Conservation (phyloP, 2,329 filamentous ascomycete genomes). For the Hawksworthiomyces lignivorus region DNA sequence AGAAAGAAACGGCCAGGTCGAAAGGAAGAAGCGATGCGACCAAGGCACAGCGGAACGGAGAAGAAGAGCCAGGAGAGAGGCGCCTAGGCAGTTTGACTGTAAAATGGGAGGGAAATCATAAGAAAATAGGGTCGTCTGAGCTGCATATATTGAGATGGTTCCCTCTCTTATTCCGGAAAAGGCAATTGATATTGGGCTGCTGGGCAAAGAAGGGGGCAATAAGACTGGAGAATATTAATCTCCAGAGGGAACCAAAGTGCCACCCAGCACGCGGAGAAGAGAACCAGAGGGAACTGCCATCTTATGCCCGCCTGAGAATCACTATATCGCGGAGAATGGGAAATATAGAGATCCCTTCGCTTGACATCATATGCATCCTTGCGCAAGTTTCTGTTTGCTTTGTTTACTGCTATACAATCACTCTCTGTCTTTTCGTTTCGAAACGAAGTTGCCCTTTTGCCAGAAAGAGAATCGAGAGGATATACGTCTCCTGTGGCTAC, state of each 20-base stretch:
- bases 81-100: too few relatives aligned
- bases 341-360: background rate
- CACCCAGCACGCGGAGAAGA: too few relatives aligned
- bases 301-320: background rate
- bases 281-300: background rate
- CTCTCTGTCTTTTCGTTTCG: too few relatives aligned
- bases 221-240: too few relatives aligned
- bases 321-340: slow-evolving; percentile 3
- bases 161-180: background rate
- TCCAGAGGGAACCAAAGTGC: slow-evolving; percentile 1
- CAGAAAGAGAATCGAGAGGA: too few relatives aligned
- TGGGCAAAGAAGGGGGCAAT: background rate
- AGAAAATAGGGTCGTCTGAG: background rate
- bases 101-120: background rate
- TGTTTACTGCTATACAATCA: too few relatives aligned
- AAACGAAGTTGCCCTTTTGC: too few relatives aligned
- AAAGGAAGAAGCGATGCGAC: too few relatives aligned
- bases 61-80: background rate
- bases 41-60: too few relatives aligned
- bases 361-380: slow-evolving; percentile 2
- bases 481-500: too few relatives aligned
- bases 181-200: background rate
- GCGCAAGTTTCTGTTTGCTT: too few relatives aligned
- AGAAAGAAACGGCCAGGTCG: background rate
- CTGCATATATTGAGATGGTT: background rate